Base-by-base conservation (phyloP, 306 rosid species). In the Gastrolobium bilobum region DNA sequence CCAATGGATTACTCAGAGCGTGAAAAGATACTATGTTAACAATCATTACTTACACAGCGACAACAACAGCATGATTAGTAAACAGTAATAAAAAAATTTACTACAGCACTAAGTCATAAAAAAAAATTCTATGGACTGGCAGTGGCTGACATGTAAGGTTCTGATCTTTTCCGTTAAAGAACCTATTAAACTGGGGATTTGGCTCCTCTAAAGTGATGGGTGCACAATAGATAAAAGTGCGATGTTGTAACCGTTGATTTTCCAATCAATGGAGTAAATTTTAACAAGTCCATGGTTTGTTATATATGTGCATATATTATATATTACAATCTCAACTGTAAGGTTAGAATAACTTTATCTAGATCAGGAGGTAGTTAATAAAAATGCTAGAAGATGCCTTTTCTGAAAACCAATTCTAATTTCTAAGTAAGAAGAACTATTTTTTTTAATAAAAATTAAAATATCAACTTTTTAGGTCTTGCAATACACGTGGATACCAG, bases 21-120 rank as follows among this genome's bases (percentile, higher is more conserved):
- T 51, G 10, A 51, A 80, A 72, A 51, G 10, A 15, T 14, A 38
- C 50, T 72, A 10, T n/a, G 70, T 52, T 6, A 33, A 72, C 44
- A 80, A 72, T 63, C 65, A 70, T 56, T 56, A 29, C 56, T 57
- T 58, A 31, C 6, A 67, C 35, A 38, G 31, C 4, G 4, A 71
- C 35, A 48, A 81, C 46, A 57, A 29, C 30, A 64, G 79, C 48
- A 54, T 35, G 53, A 53, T 9, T 31, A 4, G 26, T n/a, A 51
- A 73, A 64, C 51, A 20, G 78, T 10, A 43, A 35, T 40, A 38
- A 39, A 40, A 35, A 38, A 8, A 50, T 76, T 62, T 7, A 40
- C 51, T 15, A 13, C 26, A 51, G 29, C 71, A 48, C 57, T 53
- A 52, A 58, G 66, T 51, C 62, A 43, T 3, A 58, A 43, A 70